Base-by-base conservation (phyloP, 352 stramenopile species). In the Phytophthora fragariaefolia region DNA sequence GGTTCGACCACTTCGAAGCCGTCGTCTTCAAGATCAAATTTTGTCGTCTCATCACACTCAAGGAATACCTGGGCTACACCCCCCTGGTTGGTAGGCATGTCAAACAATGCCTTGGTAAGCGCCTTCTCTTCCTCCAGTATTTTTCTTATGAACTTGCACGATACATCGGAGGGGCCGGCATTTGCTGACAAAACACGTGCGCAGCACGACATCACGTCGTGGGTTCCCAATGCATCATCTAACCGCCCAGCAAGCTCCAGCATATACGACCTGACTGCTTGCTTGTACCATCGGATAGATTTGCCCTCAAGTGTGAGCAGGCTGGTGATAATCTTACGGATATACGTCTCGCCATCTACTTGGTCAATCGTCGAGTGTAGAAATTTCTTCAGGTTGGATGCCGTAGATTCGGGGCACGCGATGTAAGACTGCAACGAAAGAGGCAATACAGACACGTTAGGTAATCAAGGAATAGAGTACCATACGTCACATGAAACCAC, bases 11-110 rank as follows among this genome's bases (percentile, higher is more conserved):
- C 84, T 74, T 95, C 87, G 58, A 95, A 95, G 27, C 85, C 85
- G 52, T 94, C 85, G 43, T 93, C 81, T 34, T 93, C 87, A 18
- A 95, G 71, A 76, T 76, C 82, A 66, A 93, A 94, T 36, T 91
- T 77, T 51, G 82, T 88, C 40, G 79, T 75, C 43, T 91, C 80
- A 57, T 93, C 82, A 38, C 82, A 86, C 43, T 88, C 67, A 15
- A 93, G 71, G 55, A 95, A 94, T 57, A 58, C 79, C 5, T 81
- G 46, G 15, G 87, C 85, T 36, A 93, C 82, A 36, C 87, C 87
- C 17, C 87, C 87, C 34, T 91, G 76, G 74, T 91, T 93, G 4
- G 76, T 77, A 2, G 85, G 81, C 81, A 93, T 90, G 30, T 73
- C 73, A 47, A 90, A 95, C 1, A 95, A 66, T 52, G 78, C 76